A percentile compares a stretch with the other conserved stretches of the same genome.
phyloP scores from a whole-genome alignment of 2,329 filamentous ascomycete genomes.

The Lizonia empirigonia region DNA sequence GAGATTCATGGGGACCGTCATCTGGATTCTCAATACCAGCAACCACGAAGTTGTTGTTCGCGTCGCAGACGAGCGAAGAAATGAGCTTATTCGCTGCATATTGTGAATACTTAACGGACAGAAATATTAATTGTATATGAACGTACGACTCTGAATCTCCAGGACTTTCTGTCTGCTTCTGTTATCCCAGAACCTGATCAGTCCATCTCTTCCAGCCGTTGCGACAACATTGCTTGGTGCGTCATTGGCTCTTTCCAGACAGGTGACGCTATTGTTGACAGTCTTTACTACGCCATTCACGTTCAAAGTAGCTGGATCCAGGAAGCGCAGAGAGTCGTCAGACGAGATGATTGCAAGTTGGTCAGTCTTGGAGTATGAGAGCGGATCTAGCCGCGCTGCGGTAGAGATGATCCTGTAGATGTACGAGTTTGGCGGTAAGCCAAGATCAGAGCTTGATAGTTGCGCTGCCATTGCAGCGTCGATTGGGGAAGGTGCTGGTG shows the following conservation, averaged over 20 bases:
- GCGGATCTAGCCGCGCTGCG: slow-evolving; percentile 37
- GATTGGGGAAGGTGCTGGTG: neutral
- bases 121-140: neutral
- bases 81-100: slow-evolving; percentile 58
- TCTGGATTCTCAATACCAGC: slow-evolving; percentile 72
- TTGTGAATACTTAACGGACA: slow-evolving; percentile 27
- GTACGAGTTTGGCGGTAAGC: slow-evolving; percentile 44
- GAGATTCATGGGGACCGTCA: slow-evolving; percentile 54
- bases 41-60: slow-evolving; percentile 64
- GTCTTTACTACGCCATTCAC: slow-evolving; percentile 56
- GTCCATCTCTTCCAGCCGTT: slow-evolving; percentile 74
- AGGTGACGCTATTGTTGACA: slow-evolving; percentile 67
- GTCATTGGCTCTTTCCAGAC: slow-evolving; percentile 62
- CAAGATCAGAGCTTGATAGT: slow-evolving; percentile 27
- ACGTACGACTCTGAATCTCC: slow-evolving; percentile 43
- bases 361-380: slow-evolving; percentile 38
- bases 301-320: slow-evolving; percentile 65
- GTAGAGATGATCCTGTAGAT: slow-evolving; percentile 48
- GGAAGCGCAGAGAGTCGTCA: slow-evolving; percentile 70
- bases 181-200: slow-evolving; percentile 69
- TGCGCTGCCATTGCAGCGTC: slow-evolving; percentile 26
- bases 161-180: slow-evolving; percentile 57
- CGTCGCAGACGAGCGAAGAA: slow-evolving; percentile 67
- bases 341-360: slow-evolving; percentile 68
- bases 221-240: slow-evolving; percentile 61